Base-by-base conservation (phyloP, 1,284 basidiomycete species). In the Thecaphora thlaspeos region DNA sequence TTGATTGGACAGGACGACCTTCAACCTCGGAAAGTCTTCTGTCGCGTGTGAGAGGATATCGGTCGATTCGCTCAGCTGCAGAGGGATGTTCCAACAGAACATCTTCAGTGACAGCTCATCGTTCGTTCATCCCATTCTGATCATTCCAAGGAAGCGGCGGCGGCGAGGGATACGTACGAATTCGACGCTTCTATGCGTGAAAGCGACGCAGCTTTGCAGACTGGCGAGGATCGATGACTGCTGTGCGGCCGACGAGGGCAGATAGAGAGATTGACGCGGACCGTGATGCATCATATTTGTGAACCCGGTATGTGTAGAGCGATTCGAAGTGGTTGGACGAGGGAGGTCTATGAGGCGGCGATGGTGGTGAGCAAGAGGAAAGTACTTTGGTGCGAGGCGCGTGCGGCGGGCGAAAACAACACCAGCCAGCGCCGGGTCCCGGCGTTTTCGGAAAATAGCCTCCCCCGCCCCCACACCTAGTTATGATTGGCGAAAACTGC, bases 11-110 rank as follows among this genome's bases (percentile, higher is more conserved):
- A 65, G 57, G 11, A 65, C 62, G 3, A 57, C 60, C 51, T 61
- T 61, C 22, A 65, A 43, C 14, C 62, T 53, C 11, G 57, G 57
- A 41, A 61, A 57, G n/a, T 65, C 62, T 24, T 65, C 57, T 18
- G 56, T 55, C 15, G 57, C 62, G 41, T 53, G 60, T 11, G 53
- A 53, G 17, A 65, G 44, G 22, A 50, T 55, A 7, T 54, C 55
- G 28, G 52, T 61, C 28, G 62, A 54, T 15, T 60, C 57, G 30
- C 51, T 51, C 54, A 65, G 60, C 61, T 63, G 30, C 18, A n/a
- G 22, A 28, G 8, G 10, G 18, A 41, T 3, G 15, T 23, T 26
- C 9, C 4, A 4, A 24, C 15, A 26, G n/a, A 12, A n/a, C n/a
- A n/a, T n/a, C n/a, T n/a, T n/a, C n/a, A n/a, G n/a, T n/a, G n/a